Base-by-base conservation (phyloP, 495 filamentous ascomycete species). In the Talaromyces proteolyticus region DNA sequence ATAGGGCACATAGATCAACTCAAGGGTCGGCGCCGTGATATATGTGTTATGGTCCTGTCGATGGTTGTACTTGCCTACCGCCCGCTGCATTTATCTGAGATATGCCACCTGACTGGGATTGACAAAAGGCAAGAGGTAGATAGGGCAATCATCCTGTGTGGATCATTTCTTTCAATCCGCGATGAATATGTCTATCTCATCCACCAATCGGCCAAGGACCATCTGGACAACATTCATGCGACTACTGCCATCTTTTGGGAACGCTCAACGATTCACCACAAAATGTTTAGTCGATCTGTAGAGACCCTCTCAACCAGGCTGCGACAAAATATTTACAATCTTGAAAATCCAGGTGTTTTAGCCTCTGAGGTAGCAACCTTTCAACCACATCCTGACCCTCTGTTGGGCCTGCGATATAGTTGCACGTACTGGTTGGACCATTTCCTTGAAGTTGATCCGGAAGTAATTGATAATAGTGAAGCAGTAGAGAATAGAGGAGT, bases 141-240 rank as follows among this genome's bases (percentile, higher is more conserved):
- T 19, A 44, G 55, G 19, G 38, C 57, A 2, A 56, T 64, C 3
- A 36, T 12, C 18, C 8, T 51, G 12, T 57, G 53, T 53, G 51
- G 53, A 4, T 63, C 55, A 10, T 58, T 61, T 42, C 34, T 59
- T 4, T 56, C 50, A 1, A 16, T 68, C 12, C 58, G 59, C 8
- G 48, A 65, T 11, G n/a, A 54, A 14, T 55, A 26, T 1, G 53
- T 76, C 24, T 56, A 51, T 25, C 58, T 73, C n/a, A 53, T 76
- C 12, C 67, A 76, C 55, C 68, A 72, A 53, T 76, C 72, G 8
- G 71, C 59, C 8, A 68, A 67, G 26, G 70, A 75, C 25, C 73
- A 58, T 51, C 47, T 75, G 2, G 14, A 47, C 20, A 17, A 37
- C 14, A 46, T 18, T 55, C 25, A 29, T 6, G 5, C 25, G 44